Evolutionary conservation across 208 protist genomes (phyloP).

Genomic region (Trypanosoma theileri): DNA sequence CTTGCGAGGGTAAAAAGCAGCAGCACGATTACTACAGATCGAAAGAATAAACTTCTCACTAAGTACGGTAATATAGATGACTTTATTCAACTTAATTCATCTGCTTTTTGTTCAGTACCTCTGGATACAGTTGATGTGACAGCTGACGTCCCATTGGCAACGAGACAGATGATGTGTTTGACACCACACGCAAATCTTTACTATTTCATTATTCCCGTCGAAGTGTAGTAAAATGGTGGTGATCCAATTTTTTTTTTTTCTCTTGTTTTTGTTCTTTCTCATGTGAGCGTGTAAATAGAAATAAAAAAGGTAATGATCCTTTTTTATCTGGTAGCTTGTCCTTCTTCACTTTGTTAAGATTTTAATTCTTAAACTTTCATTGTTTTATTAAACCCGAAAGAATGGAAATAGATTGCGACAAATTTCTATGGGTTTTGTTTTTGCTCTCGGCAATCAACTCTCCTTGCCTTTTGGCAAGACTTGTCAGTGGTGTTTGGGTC

Average conservation of each 20-base stretch:
- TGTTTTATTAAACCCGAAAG: too few relatives aligned
- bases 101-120: conserved; percentile 7
- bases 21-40: conserved; percentile 7
- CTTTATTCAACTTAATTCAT: conserved; percentile 23
- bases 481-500: too few relatives aligned
- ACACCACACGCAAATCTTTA: conserved; percentile 27
- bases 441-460: too few relatives aligned
- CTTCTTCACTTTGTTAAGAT: too few relatives aligned
- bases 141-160: not conserved
- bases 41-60: conserved; percentile 13
- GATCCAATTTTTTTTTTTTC: not conserved
- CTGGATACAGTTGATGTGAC: not conserved
- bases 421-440: too few relatives aligned
- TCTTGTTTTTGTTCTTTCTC: not conserved
- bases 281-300: not conserved
- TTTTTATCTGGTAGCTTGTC: too few relatives aligned
- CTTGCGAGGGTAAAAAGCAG: conserved; percentile 41
- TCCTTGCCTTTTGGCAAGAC: too few relatives aligned
- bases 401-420: too few relatives aligned
- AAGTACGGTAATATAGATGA: conserved; percentile 6
- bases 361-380: too few relatives aligned
- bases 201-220: conserved; percentile 21
- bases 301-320: not conserved
- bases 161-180: not conserved
- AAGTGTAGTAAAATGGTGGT: not conserved